Conservation (phyloP, 495 filamentous ascomycete genomes). For the Mycothermus thermophilus region DNA sequence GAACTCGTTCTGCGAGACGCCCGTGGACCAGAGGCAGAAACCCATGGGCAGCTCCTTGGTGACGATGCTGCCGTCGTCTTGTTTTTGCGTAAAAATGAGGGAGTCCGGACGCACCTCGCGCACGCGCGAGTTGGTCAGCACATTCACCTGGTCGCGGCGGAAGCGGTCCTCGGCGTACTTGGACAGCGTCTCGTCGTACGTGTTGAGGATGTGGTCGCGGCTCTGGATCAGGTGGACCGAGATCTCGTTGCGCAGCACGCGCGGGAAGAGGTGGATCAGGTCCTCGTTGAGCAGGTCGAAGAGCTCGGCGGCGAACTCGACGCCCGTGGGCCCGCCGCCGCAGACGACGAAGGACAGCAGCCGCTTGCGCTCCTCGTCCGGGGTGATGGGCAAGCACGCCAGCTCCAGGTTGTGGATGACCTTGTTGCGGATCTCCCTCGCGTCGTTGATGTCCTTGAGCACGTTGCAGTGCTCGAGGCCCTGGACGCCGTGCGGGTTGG, state of each 20-base stretch:
- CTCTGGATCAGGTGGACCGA: conserved; percentile 96
- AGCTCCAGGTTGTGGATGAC: conserved; percentile 87
- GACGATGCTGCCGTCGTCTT: conserved; percentile 53
- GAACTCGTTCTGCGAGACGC: conserved; percentile 77
- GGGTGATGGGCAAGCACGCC: conserved; percentile 84
- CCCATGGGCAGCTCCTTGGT: conserved; percentile 91
- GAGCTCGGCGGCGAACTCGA: conserved; percentile 93
- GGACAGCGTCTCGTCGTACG: conserved; percentile 90
- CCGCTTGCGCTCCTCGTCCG: conserved; percentile 74
- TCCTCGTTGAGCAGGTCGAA: conserved; percentile 97
- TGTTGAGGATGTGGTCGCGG: conserved; percentile 89
- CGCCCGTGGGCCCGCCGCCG: conserved; percentile 92
- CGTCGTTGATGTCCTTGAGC: conserved; percentile 87
- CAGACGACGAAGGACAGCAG: conserved; percentile 88
- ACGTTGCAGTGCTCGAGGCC: conserved; percentile 91
- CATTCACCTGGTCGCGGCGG: conserved; percentile 74
- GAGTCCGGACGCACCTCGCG: conserved; percentile 71
- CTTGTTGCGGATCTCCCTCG: conserved; percentile 71
- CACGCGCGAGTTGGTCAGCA: conserved; percentile 83
- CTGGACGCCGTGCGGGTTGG: conserved; percentile 91
- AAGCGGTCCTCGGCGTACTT: conserved; percentile 87
- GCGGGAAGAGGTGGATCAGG: conserved; percentile 66
- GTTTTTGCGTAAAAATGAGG: conserved; percentile 77
- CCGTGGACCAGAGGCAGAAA: conserved; percentile 97
- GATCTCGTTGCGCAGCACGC: conserved; percentile 85